Evolutionary conservation across 306 rosid species (phyloP).

Genomic region (Inga oerstediana): DNA sequence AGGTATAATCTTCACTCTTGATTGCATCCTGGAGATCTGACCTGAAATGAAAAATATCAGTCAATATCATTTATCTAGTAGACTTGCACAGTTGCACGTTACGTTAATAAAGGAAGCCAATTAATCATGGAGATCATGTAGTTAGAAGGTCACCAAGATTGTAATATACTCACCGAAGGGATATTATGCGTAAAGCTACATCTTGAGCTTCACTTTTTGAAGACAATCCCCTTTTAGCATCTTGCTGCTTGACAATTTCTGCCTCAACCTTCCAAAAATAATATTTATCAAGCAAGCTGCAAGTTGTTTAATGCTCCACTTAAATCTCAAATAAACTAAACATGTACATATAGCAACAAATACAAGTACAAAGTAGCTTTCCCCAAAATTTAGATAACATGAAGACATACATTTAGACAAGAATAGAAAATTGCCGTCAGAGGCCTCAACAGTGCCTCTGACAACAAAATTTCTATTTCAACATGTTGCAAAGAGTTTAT

Average conservation of each 20-base stretch:
- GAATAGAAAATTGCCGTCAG: constrained; percentile 1
- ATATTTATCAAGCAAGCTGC: constrained; percentile 34
- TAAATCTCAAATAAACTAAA: constrained; percentile 23
- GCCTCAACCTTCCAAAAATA: constrained; percentile 77
- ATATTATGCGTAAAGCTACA: constrained; percentile 70
- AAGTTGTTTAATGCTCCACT: constrained; percentile 33
- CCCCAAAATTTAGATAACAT: not conserved
- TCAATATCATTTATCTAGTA: constrained; percentile 13
- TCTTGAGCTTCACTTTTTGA: constrained; percentile 94
- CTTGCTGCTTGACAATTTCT: constrained; percentile 74
- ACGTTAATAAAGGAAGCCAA: not conserved
- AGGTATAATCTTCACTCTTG: constrained; percentile 71
- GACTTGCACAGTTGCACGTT: not conserved
- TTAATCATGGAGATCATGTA: constrained; percentile 29
- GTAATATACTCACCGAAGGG: constrained; percentile 58
- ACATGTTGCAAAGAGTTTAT: not conserved
- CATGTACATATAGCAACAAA: constrained; percentile 9
- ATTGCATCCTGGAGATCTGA: constrained; percentile 82
- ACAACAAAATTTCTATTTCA: constrained; percentile 10
- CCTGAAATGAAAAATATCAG: constrained; percentile 50
- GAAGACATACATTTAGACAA: not conserved
- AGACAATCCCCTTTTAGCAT: constrained; percentile 76
- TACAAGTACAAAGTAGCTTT: not conserved
- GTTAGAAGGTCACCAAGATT: constrained; percentile 24
- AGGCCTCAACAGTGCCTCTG: not conserved